phyloP scores from a whole-genome alignment of 371 early-diverging fungal species.

The Mortierella sp. region DNA sequence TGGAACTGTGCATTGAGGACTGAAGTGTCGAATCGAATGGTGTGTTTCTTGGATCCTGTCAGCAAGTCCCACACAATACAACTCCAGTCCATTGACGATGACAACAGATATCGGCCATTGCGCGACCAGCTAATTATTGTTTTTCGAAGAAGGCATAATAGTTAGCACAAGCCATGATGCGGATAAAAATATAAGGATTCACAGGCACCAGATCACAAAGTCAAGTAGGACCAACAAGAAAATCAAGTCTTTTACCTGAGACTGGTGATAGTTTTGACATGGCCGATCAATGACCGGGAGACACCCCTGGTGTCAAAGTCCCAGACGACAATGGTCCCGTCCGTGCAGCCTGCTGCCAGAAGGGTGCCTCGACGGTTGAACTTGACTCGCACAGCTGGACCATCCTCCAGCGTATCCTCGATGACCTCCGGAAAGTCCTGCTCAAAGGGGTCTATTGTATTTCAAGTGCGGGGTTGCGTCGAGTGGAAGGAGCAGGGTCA shows the following conservation, averaged over 20 bases:
- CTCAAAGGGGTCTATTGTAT: conserved; percentile 83
- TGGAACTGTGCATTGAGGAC: conserved; percentile 79
- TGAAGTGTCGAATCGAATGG: conserved; percentile 77
- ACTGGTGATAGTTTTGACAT: conserved; percentile 79
- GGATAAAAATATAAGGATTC: neutral
- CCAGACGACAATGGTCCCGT: conserved; percentile 90
- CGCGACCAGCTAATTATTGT: conserved; percentile 72
- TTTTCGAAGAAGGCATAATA: neutral
- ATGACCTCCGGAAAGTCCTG: conserved; percentile 88
- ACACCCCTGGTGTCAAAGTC: conserved; percentile 89
- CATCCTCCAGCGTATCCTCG: conserved; percentile 84
- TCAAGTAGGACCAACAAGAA: neutral
- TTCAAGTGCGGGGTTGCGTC: neutral
- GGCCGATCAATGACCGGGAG: conserved; percentile 78
- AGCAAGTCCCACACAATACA: conserved; percentile 92
- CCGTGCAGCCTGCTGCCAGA: conserved; percentile 84
- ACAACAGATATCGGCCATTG: conserved; percentile 77
- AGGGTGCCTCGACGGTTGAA: conserved; percentile 83
- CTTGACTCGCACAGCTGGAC: conserved; percentile 72
- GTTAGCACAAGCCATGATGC: neutral
- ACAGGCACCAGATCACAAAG: neutral
- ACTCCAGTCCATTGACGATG: conserved; percentile 83
- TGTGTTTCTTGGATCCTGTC: conserved; percentile 63
- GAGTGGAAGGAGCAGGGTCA: neutral
- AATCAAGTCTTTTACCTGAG: conserved; percentile 71